Base-by-base conservation (phyloP, 352 stramenopile species). In the Phytophthora colocasiae region DNA sequence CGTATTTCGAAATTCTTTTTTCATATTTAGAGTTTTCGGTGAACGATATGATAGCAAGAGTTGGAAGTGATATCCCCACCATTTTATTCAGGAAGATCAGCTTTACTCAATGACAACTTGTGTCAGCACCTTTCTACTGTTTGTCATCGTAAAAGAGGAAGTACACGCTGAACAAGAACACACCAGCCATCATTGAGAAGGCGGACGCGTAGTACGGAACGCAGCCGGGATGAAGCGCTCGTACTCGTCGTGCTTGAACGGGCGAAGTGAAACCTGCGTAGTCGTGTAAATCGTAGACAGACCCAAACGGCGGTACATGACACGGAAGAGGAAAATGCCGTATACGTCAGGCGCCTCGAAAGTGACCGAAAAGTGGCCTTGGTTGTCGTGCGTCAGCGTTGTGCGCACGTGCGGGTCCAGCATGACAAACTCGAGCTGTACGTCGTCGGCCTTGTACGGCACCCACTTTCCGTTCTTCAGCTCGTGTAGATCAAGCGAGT, bases 231-330 rank as follows among this genome's bases (percentile, higher is more conserved):
- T 97, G 78, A 98, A 98, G 55, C 94, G 85, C 73, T 98, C 92
- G 80, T 98, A 98, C 77, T 98, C 94, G 78, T 98, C 93, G 79
- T 98, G 94, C 78, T 97, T 98, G 85, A 92, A 98, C 43, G 93
- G 94, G 11, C 94, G 91, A 32, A 98, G 80, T 26, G 85, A 96
- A 32, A 98, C 93, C 71, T 98, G 91, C 62, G 77, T 97, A 40
- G 87, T 92, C 58, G 88, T 87, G 70, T 93, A 83, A 34, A 98
- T 75, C 48, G 91, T 91, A 27, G 89, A 95, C 59, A 97, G 80
- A 4, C 91, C 94, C 14, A 92, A 65, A 47, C 94, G 87, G 48
- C 92, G 86, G 71, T 98, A 98, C 65, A 98, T 75, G 29, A 98
- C 83, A 58, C 89, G 87, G 70, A 98, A 98, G 39, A 97, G 92